These are phyloP conservation scores for Santalum album DNA, from an alignment of 164 flowering plant species.

Conservation along the genomic window DNA sequence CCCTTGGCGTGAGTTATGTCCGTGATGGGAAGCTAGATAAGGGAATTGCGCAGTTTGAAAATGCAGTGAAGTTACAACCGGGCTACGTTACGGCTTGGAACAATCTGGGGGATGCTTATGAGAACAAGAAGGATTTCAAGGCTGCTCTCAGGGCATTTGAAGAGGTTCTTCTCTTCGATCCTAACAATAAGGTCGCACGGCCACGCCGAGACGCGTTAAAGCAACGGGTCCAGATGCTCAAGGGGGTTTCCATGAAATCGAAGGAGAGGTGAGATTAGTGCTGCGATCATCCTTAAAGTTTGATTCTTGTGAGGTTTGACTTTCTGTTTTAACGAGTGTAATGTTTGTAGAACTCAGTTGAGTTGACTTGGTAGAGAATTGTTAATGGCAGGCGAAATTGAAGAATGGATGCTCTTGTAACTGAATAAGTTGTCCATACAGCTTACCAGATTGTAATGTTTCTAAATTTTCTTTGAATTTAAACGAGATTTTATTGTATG, in stretches of 20 bases:
- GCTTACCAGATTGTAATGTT: no score
- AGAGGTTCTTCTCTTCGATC: slow-evolving; percentile 85
- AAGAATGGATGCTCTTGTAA: no score
- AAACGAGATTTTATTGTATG: no score
- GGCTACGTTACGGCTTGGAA: slow-evolving; percentile 98
- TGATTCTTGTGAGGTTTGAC: no score
- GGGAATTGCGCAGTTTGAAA: slow-evolving; percentile 75
- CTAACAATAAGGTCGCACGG: slow-evolving; percentile 77
- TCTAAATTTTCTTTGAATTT: no score
- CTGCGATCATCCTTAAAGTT: no score
- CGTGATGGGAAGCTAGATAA: slow-evolving; percentile 75
- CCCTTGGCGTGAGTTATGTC: slow-evolving; percentile 77
- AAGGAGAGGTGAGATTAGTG: slow-evolving; percentile 42
- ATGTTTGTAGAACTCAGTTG: no score
- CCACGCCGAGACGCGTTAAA: slow-evolving; percentile 70
- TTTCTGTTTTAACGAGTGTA: no score
- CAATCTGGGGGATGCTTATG: slow-evolving; percentile 95
- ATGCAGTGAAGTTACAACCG: slow-evolving; percentile 83
- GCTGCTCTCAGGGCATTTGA: slow-evolving; percentile 85
- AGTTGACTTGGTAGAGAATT: no score
- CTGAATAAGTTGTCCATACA: no score
- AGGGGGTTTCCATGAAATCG: slow-evolving; percentile 66
- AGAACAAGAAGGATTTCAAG: slow-evolving; percentile 65
- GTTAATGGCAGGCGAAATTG: no score
- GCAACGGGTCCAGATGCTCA: slow-evolving; percentile 53